Percentiles rank a stretch among this genome's conserved stretches.
These are phyloP conservation scores for Penicillium tannophilum DNA, from an alignment of 495 filamentous ascomycete species.

Conservation along the genomic window DNA sequence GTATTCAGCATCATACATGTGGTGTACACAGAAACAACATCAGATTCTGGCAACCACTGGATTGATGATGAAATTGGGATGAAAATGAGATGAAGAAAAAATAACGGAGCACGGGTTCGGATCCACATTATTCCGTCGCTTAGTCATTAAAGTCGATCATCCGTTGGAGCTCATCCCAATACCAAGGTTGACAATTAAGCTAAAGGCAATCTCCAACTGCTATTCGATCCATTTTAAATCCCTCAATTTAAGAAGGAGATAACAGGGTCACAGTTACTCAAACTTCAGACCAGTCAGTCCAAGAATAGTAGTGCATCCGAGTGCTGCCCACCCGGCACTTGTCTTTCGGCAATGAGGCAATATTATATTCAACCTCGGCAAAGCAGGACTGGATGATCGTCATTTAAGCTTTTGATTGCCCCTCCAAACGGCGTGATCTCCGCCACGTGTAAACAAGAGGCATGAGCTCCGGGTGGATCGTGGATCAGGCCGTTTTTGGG, in stretches of 20 bases:
- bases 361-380: too few relatives aligned
- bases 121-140: not conserved
- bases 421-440: not conserved
- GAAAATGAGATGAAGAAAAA: constrained; percentile 1
- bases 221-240: too few relatives aligned
- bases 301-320: too few relatives aligned
- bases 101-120: not conserved
- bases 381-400: not conserved
- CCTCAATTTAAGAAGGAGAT: too few relatives aligned
- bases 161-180: too few relatives aligned
- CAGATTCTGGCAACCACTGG: constrained; percentile 6
- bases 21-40: constrained; percentile 3
- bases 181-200: too few relatives aligned
- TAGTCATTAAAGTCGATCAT: not conserved
- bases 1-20: not conserved
- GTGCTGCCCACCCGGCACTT: too few relatives aligned
- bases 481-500: not conserved
- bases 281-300: too few relatives aligned
- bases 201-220: too few relatives aligned
- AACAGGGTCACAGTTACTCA: too few relatives aligned
- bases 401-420: not conserved
- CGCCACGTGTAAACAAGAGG: not conserved
- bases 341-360: too few relatives aligned
- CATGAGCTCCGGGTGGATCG: not conserved
- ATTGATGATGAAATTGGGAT: not conserved